Percentiles rank a stretch among this genome's conserved stretches.
These are phyloP conservation scores for Vaccinium myrtillus DNA, from an alignment of 148 eudicot species.

Conservation along the genomic window DNA sequence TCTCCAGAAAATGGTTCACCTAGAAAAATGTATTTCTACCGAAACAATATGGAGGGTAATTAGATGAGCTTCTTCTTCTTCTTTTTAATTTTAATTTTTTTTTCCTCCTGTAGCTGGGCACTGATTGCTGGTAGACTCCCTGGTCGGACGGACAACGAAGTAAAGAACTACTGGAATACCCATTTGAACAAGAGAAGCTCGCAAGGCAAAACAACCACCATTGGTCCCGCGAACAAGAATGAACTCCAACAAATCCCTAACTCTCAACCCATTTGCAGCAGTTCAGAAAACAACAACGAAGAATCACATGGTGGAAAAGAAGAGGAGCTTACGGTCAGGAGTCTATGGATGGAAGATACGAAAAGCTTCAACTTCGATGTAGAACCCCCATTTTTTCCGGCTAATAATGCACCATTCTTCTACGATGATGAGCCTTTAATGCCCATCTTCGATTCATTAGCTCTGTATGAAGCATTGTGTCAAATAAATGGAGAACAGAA, in stretches of 20 bases:
- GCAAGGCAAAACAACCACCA: background rate
- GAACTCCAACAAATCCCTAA: background rate
- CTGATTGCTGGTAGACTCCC: slow-evolving; percentile 26
- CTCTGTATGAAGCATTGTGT: slow-evolving; percentile 3
- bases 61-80: background rate
- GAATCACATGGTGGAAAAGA: background rate
- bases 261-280: background rate
- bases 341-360: background rate
- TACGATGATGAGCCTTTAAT: slow-evolving; percentile 11
- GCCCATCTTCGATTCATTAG: slow-evolving; percentile 11
- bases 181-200: slow-evolving; percentile 21
- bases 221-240: background rate
- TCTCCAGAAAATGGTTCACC: background rate
- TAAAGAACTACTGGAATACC: slow-evolving; percentile 31
- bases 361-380: background rate
- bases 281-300: background rate
- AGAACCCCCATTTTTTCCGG: slow-evolving; percentile 6
- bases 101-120: slow-evolving; percentile 17
- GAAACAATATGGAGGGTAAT: background rate
- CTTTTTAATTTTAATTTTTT: too few species aligned
- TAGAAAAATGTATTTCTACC: background rate
- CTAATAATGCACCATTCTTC: slow-evolving; percentile 1
- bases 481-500: background rate
- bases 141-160: slow-evolving; percentile 24
- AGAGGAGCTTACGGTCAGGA: background rate